phyloP scores from a whole-genome alignment of 306 rosid genomes.

The Hylodesmum podocarpum region DNA sequence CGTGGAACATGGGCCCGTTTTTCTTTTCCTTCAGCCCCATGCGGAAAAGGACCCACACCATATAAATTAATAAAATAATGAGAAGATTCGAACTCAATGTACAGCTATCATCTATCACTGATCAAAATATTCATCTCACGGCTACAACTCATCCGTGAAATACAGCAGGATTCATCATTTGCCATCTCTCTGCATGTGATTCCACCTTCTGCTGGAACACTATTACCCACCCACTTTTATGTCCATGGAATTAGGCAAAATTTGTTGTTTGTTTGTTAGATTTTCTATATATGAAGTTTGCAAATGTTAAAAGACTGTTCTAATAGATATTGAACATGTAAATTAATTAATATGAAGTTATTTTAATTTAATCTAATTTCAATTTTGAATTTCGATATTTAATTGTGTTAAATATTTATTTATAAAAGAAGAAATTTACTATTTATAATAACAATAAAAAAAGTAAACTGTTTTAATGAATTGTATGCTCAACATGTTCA shows the following conservation, averaged over 20 bases:
- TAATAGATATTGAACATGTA: too few relatives aligned
- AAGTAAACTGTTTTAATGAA: neutral
- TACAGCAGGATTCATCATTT: neutral
- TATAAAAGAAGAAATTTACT: too few relatives aligned
- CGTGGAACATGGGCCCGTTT: neutral
- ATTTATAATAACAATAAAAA: too few relatives aligned
- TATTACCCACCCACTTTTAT: too few relatives aligned
- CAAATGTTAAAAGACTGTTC: too few relatives aligned
- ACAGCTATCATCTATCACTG: constrained; percentile 3
- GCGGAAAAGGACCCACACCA: neutral
- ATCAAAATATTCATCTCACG: constrained; percentile 21
- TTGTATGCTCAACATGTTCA: neutral
- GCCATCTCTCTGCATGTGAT: constrained; percentile 28
- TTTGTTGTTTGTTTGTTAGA: neutral
- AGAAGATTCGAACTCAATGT: constrained; percentile 4
- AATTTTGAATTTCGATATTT: too few relatives aligned
- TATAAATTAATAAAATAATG: neutral
- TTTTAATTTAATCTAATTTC: too few relatives aligned
- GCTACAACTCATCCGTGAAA: constrained; percentile 30
- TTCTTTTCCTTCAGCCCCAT: neutral
- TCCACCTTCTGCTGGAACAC: neutral
- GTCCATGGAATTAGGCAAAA: neutral
- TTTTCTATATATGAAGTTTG: too few relatives aligned
- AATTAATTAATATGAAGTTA: too few relatives aligned
- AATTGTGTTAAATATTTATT: too few relatives aligned